These are phyloP conservation scores for Daldinia sp. DNA, from an alignment of 2,329 filamentous ascomycete species.

Conservation along the genomic window DNA sequence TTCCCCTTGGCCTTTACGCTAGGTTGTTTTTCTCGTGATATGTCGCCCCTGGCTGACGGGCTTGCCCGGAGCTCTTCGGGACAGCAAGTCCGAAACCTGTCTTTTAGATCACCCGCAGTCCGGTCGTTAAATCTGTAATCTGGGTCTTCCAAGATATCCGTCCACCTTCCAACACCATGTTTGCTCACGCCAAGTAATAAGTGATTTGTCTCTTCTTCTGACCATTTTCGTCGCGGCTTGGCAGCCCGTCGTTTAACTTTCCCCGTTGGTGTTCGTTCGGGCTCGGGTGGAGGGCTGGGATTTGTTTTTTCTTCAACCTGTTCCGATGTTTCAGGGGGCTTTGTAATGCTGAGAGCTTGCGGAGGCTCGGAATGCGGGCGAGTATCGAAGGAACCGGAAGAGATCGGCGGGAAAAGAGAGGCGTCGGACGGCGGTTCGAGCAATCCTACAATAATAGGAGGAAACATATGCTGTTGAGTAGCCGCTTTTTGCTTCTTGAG, in stretches of 20 bases:
- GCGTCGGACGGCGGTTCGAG: constrained; percentile 71
- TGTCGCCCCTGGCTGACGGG: constrained; percentile 50
- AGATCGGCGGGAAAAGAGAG: constrained; percentile 73
- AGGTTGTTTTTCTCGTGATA: constrained; percentile 42
- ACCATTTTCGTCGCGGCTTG: constrained; percentile 72
- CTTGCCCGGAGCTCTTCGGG: constrained; percentile 68
- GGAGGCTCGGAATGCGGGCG: constrained; percentile 57
- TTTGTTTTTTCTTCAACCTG: constrained; percentile 46
- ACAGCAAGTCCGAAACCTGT: constrained; percentile 75
- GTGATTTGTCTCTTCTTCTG: constrained; percentile 73
- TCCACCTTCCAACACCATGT: constrained; percentile 75
- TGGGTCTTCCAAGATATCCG: constrained; percentile 70
- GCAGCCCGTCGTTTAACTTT: constrained; percentile 66
- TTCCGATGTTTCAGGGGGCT: constrained; percentile 47
- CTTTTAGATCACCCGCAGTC: constrained; percentile 73
- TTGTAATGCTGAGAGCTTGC: constrained; percentile 57
- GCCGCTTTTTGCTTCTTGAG: constrained; percentile 72
- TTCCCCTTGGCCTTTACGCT: constrained; percentile 51
- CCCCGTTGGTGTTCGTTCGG: constrained; percentile 50
- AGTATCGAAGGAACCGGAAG: constrained; percentile 66
- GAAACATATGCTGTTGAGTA: constrained; percentile 66
- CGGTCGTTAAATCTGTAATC: constrained; percentile 72
- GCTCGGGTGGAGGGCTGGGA: constrained; percentile 48
- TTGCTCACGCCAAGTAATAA: constrained; percentile 71
- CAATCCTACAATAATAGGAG: constrained; percentile 74